A percentile compares a stretch with the other conserved stretches of the same genome.
Conservation (phyloP, 306 rosid species). For the Boehmeria nivea region DNA sequence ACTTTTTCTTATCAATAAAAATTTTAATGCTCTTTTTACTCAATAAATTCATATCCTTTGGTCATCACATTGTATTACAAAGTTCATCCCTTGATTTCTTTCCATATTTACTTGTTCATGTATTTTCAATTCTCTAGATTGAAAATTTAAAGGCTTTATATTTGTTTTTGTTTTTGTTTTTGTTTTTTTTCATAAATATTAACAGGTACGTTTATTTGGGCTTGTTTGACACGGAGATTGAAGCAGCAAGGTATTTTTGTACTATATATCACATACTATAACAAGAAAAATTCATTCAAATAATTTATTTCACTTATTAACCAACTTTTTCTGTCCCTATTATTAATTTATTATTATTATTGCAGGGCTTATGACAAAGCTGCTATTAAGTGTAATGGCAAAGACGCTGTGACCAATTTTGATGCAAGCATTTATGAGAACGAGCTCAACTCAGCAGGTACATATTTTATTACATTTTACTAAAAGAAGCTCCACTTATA, state of each 20-base stretch:
- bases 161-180: too few relatives aligned
- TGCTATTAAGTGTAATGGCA: constrained; percentile 95
- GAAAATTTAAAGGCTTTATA: too few relatives aligned
- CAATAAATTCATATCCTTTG: too few relatives aligned
- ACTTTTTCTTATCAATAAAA: not conserved
- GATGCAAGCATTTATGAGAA: constrained; percentile 85
- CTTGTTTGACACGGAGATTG: constrained; percentile 86
- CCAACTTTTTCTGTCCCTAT: too few relatives aligned
- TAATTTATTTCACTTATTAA: too few relatives aligned
- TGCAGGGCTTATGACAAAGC: constrained; percentile 97
- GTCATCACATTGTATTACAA: too few relatives aligned
- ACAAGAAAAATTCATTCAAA: too few relatives aligned
- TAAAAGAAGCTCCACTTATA: too few relatives aligned
- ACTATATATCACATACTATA: too few relatives aligned
- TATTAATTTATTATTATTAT: not conserved
- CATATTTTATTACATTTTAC: not conserved
- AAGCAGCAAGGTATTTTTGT: constrained; percentile 77
- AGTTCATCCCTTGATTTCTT: too few relatives aligned
- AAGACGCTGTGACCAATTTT: constrained; percentile 95
- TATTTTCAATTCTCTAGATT: not conserved
- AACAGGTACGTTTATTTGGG: constrained; percentile 91
- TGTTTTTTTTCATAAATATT: constrained; percentile 16
- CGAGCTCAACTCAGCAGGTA: constrained; percentile 75
- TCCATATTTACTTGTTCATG: too few relatives aligned
- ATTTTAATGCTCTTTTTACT: too few relatives aligned